Percentiles rank a stretch among this genome's conserved stretches.
phyloP scores from a whole-genome alignment of 306 rosid genomes.

The Ceratonia siliqua region DNA sequence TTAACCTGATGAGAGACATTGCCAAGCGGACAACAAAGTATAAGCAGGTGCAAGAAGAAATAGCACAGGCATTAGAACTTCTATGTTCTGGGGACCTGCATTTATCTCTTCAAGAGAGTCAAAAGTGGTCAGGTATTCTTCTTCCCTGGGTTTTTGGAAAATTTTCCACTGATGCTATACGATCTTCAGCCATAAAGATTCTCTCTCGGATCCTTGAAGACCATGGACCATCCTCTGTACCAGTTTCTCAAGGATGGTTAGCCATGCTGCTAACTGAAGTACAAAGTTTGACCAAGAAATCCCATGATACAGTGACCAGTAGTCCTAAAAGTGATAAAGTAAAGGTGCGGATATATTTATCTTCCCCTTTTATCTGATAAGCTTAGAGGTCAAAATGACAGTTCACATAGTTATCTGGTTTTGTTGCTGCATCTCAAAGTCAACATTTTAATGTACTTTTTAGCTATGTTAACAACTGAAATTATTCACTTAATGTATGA shows the following conservation, averaged over 20 bases:
- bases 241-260: slow-evolving; percentile 93
- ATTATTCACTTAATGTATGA: too few species aligned
- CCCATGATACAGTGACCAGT: slow-evolving; percentile 58
- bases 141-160: slow-evolving; percentile 86
- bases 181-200: slow-evolving; percentile 72
- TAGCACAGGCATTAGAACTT: slow-evolving; percentile 80
- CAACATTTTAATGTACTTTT: slow-evolving; percentile 18
- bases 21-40: slow-evolving; percentile 65
- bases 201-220: slow-evolving; percentile 78
- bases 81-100: slow-evolving; percentile 63
- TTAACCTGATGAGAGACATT: slow-evolving; percentile 72
- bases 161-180: slow-evolving; percentile 62
- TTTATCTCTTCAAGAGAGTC: slow-evolving; percentile 84
- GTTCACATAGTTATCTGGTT: slow-evolving; percentile 17
- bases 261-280: slow-evolving; percentile 71
- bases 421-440: slow-evolving; percentile 23
- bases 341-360: slow-evolving; percentile 59
- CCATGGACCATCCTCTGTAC: slow-evolving; percentile 70
- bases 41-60: slow-evolving; percentile 76
- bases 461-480: too few species aligned
- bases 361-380: background rate
- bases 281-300: slow-evolving; percentile 55
- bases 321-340: slow-evolving; percentile 68
- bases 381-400: slow-evolving; percentile 15
- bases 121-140: slow-evolving; percentile 89